Evolutionary conservation across 73 alveolate genomes (phyloP).

Genomic region (Uronychia binucleata): DNA sequence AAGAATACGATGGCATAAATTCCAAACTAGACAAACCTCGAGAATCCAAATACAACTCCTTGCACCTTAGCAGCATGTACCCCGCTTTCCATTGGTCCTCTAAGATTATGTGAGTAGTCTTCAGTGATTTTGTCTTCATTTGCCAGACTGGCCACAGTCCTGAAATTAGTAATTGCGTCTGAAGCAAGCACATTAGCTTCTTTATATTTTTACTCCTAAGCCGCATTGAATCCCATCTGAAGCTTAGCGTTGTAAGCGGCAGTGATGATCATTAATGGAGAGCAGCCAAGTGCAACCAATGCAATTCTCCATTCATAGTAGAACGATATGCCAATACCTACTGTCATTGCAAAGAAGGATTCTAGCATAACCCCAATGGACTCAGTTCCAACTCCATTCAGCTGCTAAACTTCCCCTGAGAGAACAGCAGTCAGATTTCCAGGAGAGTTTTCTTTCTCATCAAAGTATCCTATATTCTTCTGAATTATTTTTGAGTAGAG

Average conservation of each 20-base stretch:
- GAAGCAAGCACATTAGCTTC: constrained; percentile 78
- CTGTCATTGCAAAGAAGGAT: constrained; percentile 39
- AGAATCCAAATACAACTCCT: constrained; percentile 81
- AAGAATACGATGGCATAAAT: constrained; percentile 62
- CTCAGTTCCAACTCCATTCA: constrained; percentile 65
- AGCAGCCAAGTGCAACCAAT: constrained; percentile 55
- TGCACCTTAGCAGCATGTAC: constrained; percentile 60
- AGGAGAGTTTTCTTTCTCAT: constrained; percentile 49
- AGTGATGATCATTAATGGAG: constrained; percentile 64
- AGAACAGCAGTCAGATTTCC: constrained; percentile 52
- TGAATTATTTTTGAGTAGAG: constrained; percentile 27
- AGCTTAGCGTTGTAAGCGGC: constrained; percentile 57
- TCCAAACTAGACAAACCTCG: constrained; percentile 62
- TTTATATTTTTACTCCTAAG: constrained; percentile 77
- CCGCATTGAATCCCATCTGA: constrained; percentile 57
- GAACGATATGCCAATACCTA: constrained; percentile 63
- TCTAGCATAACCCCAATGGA: constrained; percentile 43
- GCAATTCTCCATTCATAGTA: constrained; percentile 60
- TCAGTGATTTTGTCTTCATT: constrained; percentile 75
- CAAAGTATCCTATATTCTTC: constrained; percentile 61
- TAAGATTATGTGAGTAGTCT: constrained; percentile 53
- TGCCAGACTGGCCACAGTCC: constrained; percentile 85
- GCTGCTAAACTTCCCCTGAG: constrained; percentile 41
- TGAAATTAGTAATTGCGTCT: constrained; percentile 80
- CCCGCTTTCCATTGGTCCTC: constrained; percentile 38